phyloP scores from a whole-genome alignment of 2,329 filamentous ascomycete genomes.

The Nemania sp. region DNA sequence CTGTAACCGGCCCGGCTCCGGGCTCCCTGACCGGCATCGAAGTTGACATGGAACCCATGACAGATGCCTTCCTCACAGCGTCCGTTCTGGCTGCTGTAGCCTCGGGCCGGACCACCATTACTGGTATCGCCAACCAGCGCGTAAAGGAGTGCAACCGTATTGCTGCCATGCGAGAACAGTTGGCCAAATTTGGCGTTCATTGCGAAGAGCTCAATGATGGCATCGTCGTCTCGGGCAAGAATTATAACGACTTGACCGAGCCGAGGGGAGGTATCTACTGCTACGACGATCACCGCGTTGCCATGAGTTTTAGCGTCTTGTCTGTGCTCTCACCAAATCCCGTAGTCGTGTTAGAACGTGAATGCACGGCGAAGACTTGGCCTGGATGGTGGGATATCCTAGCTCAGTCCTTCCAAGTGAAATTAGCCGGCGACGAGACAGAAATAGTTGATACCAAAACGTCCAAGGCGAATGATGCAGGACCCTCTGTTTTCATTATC shows the following conservation, averaged over 20 bases:
- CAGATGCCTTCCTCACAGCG: slow-evolving; percentile 94
- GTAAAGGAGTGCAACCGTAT: slow-evolving; percentile 99
- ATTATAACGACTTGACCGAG: slow-evolving; percentile 51
- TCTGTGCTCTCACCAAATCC: slow-evolving; percentile 70
- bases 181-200: slow-evolving; percentile 87
- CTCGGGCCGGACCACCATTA: slow-evolving; percentile 79
- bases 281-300: slow-evolving; percentile 96
- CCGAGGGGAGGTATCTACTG: slow-evolving; percentile 77
- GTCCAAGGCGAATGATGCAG: slow-evolving; percentile 43
- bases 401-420: slow-evolving; percentile 74
- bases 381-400: slow-evolving; percentile 97
- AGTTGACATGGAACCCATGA: slow-evolving; percentile 99
- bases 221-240: slow-evolving; percentile 70
- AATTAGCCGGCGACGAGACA: slow-evolving; percentile 74
- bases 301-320: slow-evolving; percentile 97
- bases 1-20: slow-evolving; percentile 81
- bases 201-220: slow-evolving; percentile 92
- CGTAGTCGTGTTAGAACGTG: slow-evolving; percentile 81
- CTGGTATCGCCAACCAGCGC: slow-evolving; percentile 94
- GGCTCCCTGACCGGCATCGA: slow-evolving; percentile 75
- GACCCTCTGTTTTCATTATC: slow-evolving; percentile 85
- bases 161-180: slow-evolving; percentile 88
- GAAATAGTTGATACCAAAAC: slow-evolving; percentile 35
- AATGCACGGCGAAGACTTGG: slow-evolving; percentile 97
- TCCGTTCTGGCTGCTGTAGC: slow-evolving; percentile 91